Conservation (phyloP, 1,284 basidiomycete genomes). For the Coniferiporia weirii region DNA sequence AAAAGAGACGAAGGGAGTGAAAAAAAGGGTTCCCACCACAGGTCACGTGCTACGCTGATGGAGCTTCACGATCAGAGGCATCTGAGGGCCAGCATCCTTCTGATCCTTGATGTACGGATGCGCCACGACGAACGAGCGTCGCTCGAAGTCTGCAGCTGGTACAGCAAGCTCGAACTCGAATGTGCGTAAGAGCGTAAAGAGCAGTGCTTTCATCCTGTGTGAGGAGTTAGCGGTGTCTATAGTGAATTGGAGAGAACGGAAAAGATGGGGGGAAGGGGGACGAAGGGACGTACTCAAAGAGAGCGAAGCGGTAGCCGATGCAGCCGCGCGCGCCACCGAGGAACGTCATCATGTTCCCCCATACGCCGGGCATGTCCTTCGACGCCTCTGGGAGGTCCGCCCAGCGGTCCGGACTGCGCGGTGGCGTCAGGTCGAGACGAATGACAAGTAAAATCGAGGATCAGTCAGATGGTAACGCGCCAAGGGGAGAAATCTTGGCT, state of each 20-base stretch:
- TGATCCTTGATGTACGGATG: conserved; percentile 23
- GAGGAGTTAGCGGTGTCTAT: background rate
- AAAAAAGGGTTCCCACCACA: too few relatives aligned
- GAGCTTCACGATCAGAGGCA: conserved; percentile 24
- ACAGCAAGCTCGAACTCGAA: conserved; percentile 34
- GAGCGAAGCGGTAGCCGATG: conserved; percentile 41
- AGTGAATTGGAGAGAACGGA: too few relatives aligned
- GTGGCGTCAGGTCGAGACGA: too few relatives aligned
- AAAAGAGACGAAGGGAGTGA: too few relatives aligned
- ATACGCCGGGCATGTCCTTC: conserved; percentile 28
- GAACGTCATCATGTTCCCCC: conserved; percentile 30
- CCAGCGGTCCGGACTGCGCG: conserved; percentile 30
- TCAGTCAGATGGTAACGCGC: background rate
- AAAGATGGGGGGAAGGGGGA: background rate
- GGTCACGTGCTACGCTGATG: too few relatives aligned
- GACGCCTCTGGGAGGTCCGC: conserved; percentile 20
- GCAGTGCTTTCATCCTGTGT: conserved; percentile 36
- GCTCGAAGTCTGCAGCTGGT: conserved; percentile 23
- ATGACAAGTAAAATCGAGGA: conserved; percentile 12
- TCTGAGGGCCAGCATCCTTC: conserved; percentile 18
- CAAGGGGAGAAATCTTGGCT: too few relatives aligned
- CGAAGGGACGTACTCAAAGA: conserved; percentile 31
- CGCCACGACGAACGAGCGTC: conserved; percentile 20
- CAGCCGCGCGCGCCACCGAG: conserved; percentile 27
- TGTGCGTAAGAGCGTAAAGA: conserved; percentile 36